phyloP scores from a whole-genome alignment of 2,329 filamentous ascomycete genomes.

The Pseudogymnoascus sp. region DNA sequence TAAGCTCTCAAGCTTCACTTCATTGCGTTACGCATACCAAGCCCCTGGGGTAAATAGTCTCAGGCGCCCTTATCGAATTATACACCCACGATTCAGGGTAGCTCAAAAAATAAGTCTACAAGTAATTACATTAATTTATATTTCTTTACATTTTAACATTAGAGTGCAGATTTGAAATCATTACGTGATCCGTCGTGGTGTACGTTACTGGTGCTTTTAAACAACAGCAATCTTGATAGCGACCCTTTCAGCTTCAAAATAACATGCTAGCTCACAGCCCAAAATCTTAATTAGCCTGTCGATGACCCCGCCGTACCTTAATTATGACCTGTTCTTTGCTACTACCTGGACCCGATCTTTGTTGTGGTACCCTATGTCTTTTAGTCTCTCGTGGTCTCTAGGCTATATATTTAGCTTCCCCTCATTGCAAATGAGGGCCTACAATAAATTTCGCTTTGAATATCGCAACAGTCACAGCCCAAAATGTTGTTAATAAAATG shows the following conservation, averaged over 20 bases:
- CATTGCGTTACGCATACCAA: not conserved
- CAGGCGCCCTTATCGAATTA: not conserved
- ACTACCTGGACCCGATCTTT: not conserved
- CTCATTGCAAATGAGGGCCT: not conserved
- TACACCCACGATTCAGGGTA: not conserved
- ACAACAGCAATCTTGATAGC: not conserved
- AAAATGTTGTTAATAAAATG: not conserved
- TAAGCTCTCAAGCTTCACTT: conserved; percentile 5
- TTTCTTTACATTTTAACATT: not conserved
- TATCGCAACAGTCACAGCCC: not conserved
- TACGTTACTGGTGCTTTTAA: not conserved
- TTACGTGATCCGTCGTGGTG: not conserved
- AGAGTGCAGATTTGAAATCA: not conserved
- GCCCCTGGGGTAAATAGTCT: not conserved
- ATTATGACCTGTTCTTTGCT: not conserved
- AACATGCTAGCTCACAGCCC: not conserved
- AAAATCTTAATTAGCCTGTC: not conserved
- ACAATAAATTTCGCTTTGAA: not conserved
- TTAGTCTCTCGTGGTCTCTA: not conserved
- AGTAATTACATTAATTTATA: not conserved
- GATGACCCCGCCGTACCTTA: not conserved
- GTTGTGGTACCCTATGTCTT: not conserved
- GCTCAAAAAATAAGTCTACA: not conserved
- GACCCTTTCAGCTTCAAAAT: not conserved
- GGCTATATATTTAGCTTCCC: not conserved